Evolutionary conservation across 306 rosid species (phyloP).

Genomic region (Potentilla sterilis): DNA sequence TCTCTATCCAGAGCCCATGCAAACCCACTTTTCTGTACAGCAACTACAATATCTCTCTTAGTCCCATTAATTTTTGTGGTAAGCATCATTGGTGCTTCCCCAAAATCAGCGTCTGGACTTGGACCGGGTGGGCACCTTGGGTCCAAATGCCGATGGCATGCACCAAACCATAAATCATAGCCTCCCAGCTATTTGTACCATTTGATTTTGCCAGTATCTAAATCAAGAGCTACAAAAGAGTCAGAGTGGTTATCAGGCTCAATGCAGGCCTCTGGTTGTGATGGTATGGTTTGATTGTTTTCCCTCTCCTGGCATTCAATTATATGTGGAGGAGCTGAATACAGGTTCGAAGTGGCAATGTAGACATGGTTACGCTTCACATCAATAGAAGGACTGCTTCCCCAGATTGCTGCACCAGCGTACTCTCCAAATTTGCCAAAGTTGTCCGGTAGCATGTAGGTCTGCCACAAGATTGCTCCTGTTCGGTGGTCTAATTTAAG

Average conservation of each 20-base stretch:
- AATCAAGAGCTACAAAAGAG: conserved; percentile 64
- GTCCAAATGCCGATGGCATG: conserved; percentile 38
- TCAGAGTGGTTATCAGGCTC: conserved; percentile 57
- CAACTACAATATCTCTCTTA: conserved; percentile 46
- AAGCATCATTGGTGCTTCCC: conserved; percentile 61
- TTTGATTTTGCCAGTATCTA: conserved; percentile 42
- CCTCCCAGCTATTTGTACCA: conserved; percentile 72
- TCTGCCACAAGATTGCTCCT: conserved; percentile 53
- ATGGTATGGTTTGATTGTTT: conserved; percentile 42
- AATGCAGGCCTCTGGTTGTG: conserved; percentile 41
- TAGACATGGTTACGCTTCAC: conserved; percentile 37
- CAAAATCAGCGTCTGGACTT: conserved; percentile 54
- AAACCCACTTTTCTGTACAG: conserved; percentile 64
- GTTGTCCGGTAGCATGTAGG: conserved; percentile 59
- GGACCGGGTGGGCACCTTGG: conserved; percentile 57
- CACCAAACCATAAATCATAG: conserved; percentile 61
- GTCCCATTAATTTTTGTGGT: conserved; percentile 28
- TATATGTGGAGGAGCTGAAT: conserved; percentile 43
- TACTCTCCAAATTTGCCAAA: conserved; percentile 28
- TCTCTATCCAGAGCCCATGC: conserved; percentile 66
- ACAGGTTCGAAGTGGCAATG: conserved; percentile 60
- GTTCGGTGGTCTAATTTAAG: conserved; percentile 31
- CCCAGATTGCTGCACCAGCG: conserved; percentile 69
- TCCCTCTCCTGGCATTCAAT: conserved; percentile 47
- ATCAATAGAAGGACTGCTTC: conserved; percentile 78